Percentiles rank a stretch among this genome's conserved stretches.
phyloP scores from a whole-genome alignment of 208 protist species.

The Trypanosoma boissoni region DNA sequence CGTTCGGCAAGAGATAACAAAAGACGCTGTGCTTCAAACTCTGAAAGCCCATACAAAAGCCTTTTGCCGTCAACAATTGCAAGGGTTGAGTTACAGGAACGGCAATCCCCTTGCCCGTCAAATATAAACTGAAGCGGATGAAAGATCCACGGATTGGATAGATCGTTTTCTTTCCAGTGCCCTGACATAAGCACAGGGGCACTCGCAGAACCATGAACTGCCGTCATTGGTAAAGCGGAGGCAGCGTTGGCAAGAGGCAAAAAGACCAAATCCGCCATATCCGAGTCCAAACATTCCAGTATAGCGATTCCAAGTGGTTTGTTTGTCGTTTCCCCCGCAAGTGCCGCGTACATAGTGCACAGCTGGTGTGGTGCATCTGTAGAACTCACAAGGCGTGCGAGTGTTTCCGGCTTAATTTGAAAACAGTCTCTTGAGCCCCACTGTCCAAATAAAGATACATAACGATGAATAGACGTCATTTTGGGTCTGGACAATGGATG shows the following conservation, averaged over 20 bases:
- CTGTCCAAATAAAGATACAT: too few relatives aligned
- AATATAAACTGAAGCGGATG: constrained; percentile 28
- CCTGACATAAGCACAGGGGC: constrained; percentile 21
- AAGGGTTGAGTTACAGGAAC: neutral
- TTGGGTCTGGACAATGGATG: neutral
- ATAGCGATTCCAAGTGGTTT: constrained; percentile 1
- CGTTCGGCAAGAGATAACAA: constrained; percentile 5
- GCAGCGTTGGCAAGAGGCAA: constrained; percentile 12
- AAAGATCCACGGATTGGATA: constrained; percentile 11
- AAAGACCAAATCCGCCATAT: constrained; percentile 18
- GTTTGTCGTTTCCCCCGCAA: neutral
- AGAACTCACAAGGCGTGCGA: neutral
- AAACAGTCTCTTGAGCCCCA: too few relatives aligned
- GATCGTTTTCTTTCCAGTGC: neutral
- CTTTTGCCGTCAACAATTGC: neutral
- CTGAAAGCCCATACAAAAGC: neutral
- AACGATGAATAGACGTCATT: neutral
- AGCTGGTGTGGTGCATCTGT: neutral
- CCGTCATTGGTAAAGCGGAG: constrained; percentile 11
- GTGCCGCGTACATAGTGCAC: neutral
- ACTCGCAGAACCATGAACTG: neutral
- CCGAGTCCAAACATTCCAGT: constrained; percentile 14
- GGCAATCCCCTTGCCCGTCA: neutral
- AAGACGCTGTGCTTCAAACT: neutral
- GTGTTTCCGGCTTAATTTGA: neutral